These are phyloP conservation scores for Pseudocercospora musae DNA, from an alignment of 2,329 filamentous ascomycete species.

Conservation along the genomic window DNA sequence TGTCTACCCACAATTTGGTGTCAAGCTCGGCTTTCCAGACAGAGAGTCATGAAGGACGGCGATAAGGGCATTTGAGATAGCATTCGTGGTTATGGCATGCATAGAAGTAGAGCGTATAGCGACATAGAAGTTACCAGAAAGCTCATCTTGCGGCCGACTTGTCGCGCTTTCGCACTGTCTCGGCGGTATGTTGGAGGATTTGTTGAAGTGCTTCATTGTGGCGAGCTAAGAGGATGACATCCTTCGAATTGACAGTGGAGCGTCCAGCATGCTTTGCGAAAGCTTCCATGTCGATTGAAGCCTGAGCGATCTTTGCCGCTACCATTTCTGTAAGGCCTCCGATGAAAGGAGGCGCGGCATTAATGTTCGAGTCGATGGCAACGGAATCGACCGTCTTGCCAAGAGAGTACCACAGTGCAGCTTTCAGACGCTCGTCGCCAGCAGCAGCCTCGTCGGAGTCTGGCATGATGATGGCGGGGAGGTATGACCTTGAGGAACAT, in stretches of 20 bases:
- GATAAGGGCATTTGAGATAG: not conserved
- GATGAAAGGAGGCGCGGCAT: conserved; percentile 62
- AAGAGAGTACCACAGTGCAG: conserved; percentile 78
- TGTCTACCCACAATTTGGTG: conserved; percentile 49
- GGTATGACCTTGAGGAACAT: not conserved
- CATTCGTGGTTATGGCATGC: not conserved
- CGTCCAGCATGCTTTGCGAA: conserved; percentile 76
- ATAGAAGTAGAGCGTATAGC: conserved; percentile 1
- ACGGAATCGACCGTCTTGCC: conserved; percentile 88
- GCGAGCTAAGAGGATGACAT: conserved; percentile 81
- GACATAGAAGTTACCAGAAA: not conserved
- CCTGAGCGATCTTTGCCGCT: conserved; percentile 67
- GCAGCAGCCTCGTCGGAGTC: conserved; percentile 12
- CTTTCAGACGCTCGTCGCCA: conserved; percentile 67
- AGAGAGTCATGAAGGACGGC: conserved; percentile 34
- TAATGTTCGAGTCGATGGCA: conserved; percentile 67
- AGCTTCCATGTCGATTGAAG: conserved; percentile 57
- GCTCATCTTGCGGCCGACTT: conserved; percentile 6
- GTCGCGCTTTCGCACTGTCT: conserved; percentile 40
- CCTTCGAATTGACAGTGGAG: conserved; percentile 74
- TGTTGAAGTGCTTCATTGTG: conserved; percentile 81
- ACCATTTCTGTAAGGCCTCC: conserved; percentile 75
- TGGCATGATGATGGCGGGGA: conserved; percentile 7
- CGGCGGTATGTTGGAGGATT: conserved; percentile 68
- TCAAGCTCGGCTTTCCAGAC: conserved; percentile 50